Base-by-base conservation (phyloP, 129 eudicot species). In the Chrysanthemum seticuspe region DNA sequence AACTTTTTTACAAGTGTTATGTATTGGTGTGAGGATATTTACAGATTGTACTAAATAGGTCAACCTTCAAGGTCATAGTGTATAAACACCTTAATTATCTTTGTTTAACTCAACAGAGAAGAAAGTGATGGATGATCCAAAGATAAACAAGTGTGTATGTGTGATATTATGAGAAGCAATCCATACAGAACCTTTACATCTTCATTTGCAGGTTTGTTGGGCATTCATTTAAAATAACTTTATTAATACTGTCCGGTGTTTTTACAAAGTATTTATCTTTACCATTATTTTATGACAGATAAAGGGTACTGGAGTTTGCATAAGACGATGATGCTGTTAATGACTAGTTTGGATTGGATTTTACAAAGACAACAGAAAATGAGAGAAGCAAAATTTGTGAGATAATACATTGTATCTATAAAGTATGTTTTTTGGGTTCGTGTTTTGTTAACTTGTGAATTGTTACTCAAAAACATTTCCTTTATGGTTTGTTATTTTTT, bases 71-170 rank as follows among this genome's bases (percentile, higher is more conserved):
- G 63, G 62, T 50, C 19, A 3, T 61, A 73, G 36, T 54, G 31
- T 18, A 74, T 62, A 53, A 67, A 31, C 47, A 2, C 21, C 29
- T 65, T 10, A n/a, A 12, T 36, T 50, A 15, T 50, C 54, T 67
- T 51, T 29, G 57, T 13, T 40, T 40, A 48, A 62, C 53, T 70
- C 6, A 56, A 69, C 94, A 90, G 97, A 85, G 50, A 90, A 85
- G 83, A 90, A 90, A 80, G 78, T 69, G 47, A 31, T 66, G 18
- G 75, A 77, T 61, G 86, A 83, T 73, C 83, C 81, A 23, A 73
- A 78, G 72, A 85, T 85, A 81, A 87, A 85, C 80, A 90, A 82
- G 77, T 90, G 97, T 62, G 71, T 65, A 5, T 90, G 97, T 79
- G 89, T 85, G 56, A 90, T 90, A 83, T 79, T 90, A 82, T 90